A percentile compares a stretch with the other conserved stretches of the same genome.
Conservation (phyloP, 2,329 filamentous ascomycete species). For the Beauveria varroae region DNA sequence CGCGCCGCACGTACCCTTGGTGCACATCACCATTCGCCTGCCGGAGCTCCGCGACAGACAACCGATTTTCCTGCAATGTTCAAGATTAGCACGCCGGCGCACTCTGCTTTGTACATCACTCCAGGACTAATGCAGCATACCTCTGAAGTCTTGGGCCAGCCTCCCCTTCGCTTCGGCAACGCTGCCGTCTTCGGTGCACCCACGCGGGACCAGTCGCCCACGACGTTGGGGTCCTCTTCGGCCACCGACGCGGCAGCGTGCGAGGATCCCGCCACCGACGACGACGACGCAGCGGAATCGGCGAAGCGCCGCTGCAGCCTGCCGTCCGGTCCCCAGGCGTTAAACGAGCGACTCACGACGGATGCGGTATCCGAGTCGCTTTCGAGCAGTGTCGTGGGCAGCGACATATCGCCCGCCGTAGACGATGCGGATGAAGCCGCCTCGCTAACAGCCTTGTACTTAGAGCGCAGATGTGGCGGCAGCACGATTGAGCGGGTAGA, state of each 20-base stretch:
- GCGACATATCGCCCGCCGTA: background rate
- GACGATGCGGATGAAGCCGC: background rate
- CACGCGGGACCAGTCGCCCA: background rate
- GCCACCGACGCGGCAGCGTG: background rate
- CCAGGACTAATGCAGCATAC: background rate
- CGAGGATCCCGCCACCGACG: background rate
- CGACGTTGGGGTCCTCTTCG: background rate
- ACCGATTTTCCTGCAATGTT: background rate
- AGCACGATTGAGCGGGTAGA: background rate
- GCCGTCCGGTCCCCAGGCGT: slow-evolving; percentile 5
- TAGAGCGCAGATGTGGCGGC: background rate
- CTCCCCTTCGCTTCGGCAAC: background rate
- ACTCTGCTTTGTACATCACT: too few relatives aligned
- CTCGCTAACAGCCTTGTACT: background rate
- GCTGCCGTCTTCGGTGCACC: background rate
- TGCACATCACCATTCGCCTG: background rate
- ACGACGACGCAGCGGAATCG: background rate
- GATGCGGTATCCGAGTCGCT: background rate
- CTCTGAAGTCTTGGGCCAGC: background rate
- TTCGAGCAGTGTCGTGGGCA: slow-evolving; percentile 2
- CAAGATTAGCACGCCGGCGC: too few relatives aligned
- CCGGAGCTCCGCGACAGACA: background rate
- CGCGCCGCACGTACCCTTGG: background rate
- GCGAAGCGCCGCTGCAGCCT: background rate
- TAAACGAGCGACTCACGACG: background rate